Percentiles rank a stretch among this genome's conserved stretches.
phyloP scores from a whole-genome alignment of 2,329 filamentous ascomycete genomes.

The Epicoccum sorghinum region DNA sequence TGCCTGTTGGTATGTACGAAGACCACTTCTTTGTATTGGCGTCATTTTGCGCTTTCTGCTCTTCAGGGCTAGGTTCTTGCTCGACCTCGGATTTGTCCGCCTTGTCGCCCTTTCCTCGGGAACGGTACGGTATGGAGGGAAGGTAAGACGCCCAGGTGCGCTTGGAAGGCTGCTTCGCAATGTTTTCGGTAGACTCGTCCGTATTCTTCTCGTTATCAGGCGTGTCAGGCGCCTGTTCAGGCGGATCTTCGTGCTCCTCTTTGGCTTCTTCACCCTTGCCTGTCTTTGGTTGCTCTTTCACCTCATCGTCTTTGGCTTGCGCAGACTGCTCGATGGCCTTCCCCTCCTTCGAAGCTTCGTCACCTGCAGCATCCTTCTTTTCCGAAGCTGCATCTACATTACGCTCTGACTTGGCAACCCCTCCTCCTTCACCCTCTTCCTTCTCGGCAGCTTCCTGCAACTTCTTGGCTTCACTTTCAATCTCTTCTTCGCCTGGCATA shows the following conservation, averaged over 20 bases:
- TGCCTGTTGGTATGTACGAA: constrained; percentile 55
- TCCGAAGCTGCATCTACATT: neutral
- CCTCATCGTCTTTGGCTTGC: constrained; percentile 4
- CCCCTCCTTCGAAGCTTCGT: neutral
- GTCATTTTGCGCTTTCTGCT: constrained; percentile 43
- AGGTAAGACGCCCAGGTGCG: constrained; percentile 49
- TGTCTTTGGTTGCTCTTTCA: neutral
- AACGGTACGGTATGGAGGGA: constrained; percentile 47
- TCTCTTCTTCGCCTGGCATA: constrained; percentile 31
- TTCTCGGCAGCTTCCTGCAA: constrained; percentile 29
- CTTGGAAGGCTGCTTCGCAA: constrained; percentile 30
- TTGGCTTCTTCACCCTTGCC: constrained; percentile 2
- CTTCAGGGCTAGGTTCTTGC: constrained; percentile 32
- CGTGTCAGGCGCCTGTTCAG: constrained; percentile 40
- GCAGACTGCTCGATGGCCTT: neutral
- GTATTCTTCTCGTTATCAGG: constrained; percentile 28
- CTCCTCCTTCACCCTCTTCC: constrained; percentile 10
- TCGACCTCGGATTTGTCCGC: constrained; percentile 23
- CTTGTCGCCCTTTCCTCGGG: constrained; percentile 29
- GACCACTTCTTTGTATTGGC: constrained; percentile 52
- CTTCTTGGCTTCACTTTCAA: constrained; percentile 31
- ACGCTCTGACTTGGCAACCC: neutral
- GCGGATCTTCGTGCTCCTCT: constrained; percentile 24
- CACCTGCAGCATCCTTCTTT: neutral
- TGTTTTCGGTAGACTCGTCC: constrained; percentile 5